Conservation (phyloP, 2,329 filamentous ascomycete genomes). For the Cryphonectria carpinicola region DNA sequence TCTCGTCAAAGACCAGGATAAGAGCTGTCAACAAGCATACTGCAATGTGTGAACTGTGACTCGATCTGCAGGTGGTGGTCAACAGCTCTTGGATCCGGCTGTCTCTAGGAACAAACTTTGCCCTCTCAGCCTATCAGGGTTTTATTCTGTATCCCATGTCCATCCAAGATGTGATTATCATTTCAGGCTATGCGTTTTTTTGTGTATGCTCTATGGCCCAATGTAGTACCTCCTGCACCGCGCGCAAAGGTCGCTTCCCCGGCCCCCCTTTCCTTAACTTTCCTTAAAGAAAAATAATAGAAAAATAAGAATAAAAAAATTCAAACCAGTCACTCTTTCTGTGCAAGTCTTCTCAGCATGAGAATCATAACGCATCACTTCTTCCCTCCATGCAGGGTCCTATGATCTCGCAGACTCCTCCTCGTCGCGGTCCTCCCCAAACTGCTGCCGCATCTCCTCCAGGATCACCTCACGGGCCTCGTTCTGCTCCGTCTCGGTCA, state of each 20-base stretch:
- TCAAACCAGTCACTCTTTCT: not conserved
- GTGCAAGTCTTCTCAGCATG: not conserved
- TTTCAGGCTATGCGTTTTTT: not conserved
- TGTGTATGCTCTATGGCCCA: not conserved
- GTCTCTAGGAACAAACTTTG: not conserved
- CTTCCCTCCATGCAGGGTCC: not conserved
- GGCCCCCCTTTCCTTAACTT: too few species aligned
- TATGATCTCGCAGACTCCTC: too few species aligned
- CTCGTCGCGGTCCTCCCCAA: conserved; percentile 24
- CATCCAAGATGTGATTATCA: not conserved
- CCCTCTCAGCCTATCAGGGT: not conserved
- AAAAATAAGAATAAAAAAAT: not conserved
- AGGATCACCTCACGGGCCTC: conserved; percentile 47
- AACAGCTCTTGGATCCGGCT: not conserved
- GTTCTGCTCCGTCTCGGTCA: conserved; percentile 51
- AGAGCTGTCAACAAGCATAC: not conserved
- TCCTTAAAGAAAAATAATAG: too few species aligned
- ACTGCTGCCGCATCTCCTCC: conserved; percentile 38
- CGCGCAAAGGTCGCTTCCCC: too few species aligned
- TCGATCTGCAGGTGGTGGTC: not conserved
- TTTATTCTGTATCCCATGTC: not conserved
- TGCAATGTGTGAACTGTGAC: not conserved
- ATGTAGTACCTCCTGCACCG: not conserved
- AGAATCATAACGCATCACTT: not conserved
- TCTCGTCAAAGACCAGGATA: not conserved